Evolutionary conservation across 23 red algal species (phyloP).

Genomic region (Agarophyton chilense): DNA sequence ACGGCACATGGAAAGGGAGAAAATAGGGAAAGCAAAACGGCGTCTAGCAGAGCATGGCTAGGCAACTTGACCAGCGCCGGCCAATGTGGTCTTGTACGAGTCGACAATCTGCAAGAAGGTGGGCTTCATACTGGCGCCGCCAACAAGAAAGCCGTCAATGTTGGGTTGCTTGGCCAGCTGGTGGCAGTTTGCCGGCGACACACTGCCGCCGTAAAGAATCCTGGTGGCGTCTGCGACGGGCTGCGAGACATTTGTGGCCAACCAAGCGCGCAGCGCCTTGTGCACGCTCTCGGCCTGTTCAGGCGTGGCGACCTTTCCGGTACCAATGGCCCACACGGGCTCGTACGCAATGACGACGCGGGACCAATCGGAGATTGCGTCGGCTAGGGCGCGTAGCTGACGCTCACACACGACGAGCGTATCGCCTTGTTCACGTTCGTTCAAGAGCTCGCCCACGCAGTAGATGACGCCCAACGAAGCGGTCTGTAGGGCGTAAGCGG

Average conservation of each 20-base stretch:
- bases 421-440: constrained; percentile 83
- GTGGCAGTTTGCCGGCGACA: constrained; percentile 86
- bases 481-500: constrained; percentile 65
- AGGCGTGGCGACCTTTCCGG: constrained; percentile 95
- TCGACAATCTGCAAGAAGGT: constrained; percentile 84
- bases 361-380: constrained; percentile 73
- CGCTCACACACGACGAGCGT: constrained; percentile 86
- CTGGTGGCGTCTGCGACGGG: constrained; percentile 63
- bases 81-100: constrained; percentile 61
- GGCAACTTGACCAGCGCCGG: constrained; percentile 2
- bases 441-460: constrained; percentile 93
- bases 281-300: constrained; percentile 97
- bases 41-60: neutral
- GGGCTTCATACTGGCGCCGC: constrained; percentile 88
- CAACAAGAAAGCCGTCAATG: constrained; percentile 97
- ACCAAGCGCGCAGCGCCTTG: constrained; percentile 63
- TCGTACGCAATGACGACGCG: constrained; percentile 94
- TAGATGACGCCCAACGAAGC: constrained; percentile 80
- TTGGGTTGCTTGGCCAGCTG: constrained; percentile 82
- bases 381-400: constrained; percentile 75
- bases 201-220: constrained; percentile 95
- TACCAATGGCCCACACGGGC: constrained; percentile 99
- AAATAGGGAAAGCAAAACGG: neutral
- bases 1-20: neutral
- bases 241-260: constrained; percentile 59